Evolutionary conservation across 2,329 filamentous ascomycete species (phyloP).

Genomic region (Venturia nashicola): DNA sequence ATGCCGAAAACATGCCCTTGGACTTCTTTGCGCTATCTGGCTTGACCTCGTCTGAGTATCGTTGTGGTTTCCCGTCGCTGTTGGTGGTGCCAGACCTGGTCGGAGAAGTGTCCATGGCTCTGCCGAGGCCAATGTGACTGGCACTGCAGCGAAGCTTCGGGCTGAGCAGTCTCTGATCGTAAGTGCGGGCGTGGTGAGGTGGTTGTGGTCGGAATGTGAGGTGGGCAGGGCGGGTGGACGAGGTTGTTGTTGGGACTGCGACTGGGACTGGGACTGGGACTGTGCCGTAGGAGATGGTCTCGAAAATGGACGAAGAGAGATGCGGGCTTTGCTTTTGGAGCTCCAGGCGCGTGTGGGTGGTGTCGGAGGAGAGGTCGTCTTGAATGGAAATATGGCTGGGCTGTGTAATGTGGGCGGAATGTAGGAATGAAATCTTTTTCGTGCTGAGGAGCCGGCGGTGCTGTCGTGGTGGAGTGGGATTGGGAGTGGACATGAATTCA

Average conservation of each 20-base stretch:
- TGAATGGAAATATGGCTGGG: neutral
- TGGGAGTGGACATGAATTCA: neutral
- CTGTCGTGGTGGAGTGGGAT: neutral
- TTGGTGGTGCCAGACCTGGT: conserved; percentile 35
- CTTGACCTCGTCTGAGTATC: conserved; percentile 62
- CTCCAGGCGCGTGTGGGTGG: neutral
- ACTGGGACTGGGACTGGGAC: neutral
- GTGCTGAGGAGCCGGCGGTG: neutral
- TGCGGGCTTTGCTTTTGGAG: neutral
- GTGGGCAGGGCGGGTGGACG: neutral
- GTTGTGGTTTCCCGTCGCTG: conserved; percentile 27
- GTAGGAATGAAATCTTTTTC: neutral
- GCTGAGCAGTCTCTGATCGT: conserved; percentile 41
- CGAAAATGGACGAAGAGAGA: neutral
- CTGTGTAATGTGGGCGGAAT: neutral
- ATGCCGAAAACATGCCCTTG: conserved; percentile 78
- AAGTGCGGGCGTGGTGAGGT: conserved; percentile 20
- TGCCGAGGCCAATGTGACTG: conserved; percentile 25
- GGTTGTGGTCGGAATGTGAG: neutral
- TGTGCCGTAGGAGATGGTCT: neutral
- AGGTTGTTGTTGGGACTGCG: neutral
- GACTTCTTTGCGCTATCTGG: conserved; percentile 49
- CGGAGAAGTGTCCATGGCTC: conserved; percentile 22
- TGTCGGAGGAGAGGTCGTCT: neutral
- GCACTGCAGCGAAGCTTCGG: conserved; percentile 39